phyloP scores from a whole-genome alignment of 78 protist species.

The Dictyostelium capitatum region DNA sequence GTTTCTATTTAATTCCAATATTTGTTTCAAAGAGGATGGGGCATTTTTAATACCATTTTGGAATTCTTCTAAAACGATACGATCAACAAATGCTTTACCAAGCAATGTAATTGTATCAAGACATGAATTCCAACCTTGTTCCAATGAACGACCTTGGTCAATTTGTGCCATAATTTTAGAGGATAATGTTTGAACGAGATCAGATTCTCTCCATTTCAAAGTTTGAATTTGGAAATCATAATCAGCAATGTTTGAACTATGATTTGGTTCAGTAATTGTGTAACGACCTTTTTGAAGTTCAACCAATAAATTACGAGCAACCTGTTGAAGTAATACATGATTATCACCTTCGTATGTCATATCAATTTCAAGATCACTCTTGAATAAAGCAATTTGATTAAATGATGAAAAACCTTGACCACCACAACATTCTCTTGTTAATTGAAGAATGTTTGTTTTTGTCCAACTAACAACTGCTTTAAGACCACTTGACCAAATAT shows the following conservation, averaged over 20 bases:
- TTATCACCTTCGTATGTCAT: constrained; percentile 87
- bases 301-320: constrained; percentile 58
- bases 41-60: constrained; percentile 59
- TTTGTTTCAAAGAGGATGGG: constrained; percentile 17
- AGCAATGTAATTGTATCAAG: constrained; percentile 30
- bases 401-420: constrained; percentile 84
- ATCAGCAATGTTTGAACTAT: constrained; percentile 3
- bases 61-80: constrained; percentile 63
- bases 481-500: constrained; percentile 62
- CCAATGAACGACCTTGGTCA: constrained; percentile 53
- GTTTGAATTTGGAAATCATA: constrained; percentile 63
- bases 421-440: constrained; percentile 78
- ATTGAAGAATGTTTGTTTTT: constrained; percentile 72
- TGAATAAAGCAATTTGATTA: constrained; percentile 47
- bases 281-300: constrained; percentile 82
- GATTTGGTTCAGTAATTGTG: constrained; percentile 26
- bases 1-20: constrained; percentile 60
- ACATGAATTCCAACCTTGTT: constrained; percentile 51
- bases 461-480: constrained; percentile 77
- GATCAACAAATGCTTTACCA: constrained; percentile 69
- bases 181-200: constrained; percentile 46
- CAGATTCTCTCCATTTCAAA: constrained; percentile 70
- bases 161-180: constrained; percentile 38
- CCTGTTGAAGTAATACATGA: constrained; percentile 83
- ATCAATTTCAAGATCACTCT: constrained; percentile 67